Evolutionary conservation across 2,329 filamentous ascomycete species (phyloP).

Genomic region (Colletotrichum chrysophilum): DNA sequence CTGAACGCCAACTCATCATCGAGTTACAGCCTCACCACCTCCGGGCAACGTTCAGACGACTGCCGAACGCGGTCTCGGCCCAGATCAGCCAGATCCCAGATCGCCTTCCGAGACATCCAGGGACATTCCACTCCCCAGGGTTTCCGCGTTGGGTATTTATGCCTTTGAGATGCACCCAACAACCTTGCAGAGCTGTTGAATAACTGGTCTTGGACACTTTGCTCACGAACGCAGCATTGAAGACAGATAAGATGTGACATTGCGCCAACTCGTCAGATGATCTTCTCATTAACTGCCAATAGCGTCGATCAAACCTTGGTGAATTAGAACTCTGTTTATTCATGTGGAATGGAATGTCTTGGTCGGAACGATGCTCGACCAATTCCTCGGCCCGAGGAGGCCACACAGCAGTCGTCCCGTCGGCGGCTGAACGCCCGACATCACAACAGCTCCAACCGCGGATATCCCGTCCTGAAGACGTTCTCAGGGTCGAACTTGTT

Average conservation of each 20-base stretch:
- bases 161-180: background rate
- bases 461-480: slow-evolving; percentile 15
- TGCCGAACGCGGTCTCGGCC: background rate
- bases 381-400: background rate
- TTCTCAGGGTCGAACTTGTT: slow-evolving; percentile 16
- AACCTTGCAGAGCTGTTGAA: background rate
- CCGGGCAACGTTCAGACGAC: background rate
- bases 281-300: background rate
- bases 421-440: background rate
- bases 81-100: background rate
- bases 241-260: background rate
- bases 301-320: background rate
- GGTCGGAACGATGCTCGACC: background rate
- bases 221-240: background rate
- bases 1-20: background rate
- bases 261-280: background rate
- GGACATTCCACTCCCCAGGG: background rate
- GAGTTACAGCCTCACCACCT: background rate
- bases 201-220: background rate
- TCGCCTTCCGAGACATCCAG: background rate
- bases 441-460: background rate
- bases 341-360: background rate
- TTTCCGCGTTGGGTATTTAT: background rate
- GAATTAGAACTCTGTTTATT: background rate
- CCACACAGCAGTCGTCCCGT: background rate